Percentiles rank a stretch among this genome's conserved stretches.
Conservation (phyloP, 1,284 basidiomycete species). For the Phellinidium pouzarii region DNA sequence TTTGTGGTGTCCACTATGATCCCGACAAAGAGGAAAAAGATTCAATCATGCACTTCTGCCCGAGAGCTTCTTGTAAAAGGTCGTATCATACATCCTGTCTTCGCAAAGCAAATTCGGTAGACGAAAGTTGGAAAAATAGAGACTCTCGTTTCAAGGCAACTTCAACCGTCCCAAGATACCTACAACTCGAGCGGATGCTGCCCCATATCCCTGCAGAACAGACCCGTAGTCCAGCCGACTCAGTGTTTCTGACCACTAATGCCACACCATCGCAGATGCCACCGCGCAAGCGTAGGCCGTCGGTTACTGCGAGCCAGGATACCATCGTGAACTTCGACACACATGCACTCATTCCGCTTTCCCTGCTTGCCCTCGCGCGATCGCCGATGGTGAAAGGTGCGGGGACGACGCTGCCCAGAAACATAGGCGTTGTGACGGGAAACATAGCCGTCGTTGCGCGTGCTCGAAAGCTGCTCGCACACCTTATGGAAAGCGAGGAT, state of each 20-base stretch:
- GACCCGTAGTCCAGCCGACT: not conserved
- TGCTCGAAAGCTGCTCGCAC: constrained; percentile 5
- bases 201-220: not conserved
- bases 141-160: not conserved
- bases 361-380: constrained; percentile 14
- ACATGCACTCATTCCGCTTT: not conserved
- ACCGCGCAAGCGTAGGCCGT: not conserved
- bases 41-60: constrained; percentile 15
- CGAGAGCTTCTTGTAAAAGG: constrained; percentile 1
- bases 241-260: not conserved
- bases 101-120: not conserved
- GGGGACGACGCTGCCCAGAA: constrained; percentile 4
- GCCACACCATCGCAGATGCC: not conserved
- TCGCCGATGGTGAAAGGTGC: constrained; percentile 16
- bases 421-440: constrained; percentile 6
- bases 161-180: not conserved
- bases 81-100: constrained; percentile 11
- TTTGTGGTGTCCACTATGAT: constrained; percentile 10
- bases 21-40: constrained; percentile 5
- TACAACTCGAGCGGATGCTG: constrained; percentile 1
- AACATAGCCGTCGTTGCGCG: constrained; percentile 10
- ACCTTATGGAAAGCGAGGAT: not conserved
- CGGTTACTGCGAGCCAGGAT: not conserved
- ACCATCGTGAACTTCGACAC: not conserved
- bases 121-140: not conserved